Base-by-base conservation (phyloP, 768 basidiomycete genomes). In the Psilocybe cyanescens region DNA sequence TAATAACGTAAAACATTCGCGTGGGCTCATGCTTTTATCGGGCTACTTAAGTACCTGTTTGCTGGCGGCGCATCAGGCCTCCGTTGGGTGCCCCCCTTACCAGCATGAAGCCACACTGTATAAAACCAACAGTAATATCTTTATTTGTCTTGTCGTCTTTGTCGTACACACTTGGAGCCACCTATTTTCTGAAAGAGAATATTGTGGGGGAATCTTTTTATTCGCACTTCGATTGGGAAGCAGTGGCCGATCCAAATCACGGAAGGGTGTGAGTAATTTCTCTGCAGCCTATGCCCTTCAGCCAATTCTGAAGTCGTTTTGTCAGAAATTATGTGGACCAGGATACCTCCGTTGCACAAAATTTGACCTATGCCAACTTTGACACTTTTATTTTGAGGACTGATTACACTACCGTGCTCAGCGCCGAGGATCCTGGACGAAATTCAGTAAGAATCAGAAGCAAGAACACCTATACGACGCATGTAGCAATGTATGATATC, bases 161-260 rank as follows among this genome's bases (percentile, higher is more conserved):
- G 8, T n/a, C 53, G 1, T 8, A 24, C 7, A 55, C 53, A 2
- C 17, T 50, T 24, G 24, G 30, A 17, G 54, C 53, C 1, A 24
- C 30, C 1, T 59, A 63, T 35, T 14, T 49, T 29, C 30, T 63
- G 29, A 51, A 45, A 12, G 81, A 79, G 53, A 79, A 75, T 45
- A 78, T 83, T 65, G 64, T 78, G 12, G 79, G 83, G n/a, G 58
- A 66, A 52, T 74, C 68, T 3, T 87, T 88, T 68, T 79, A 83
- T 60, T 70, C 72, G 12, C 71, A 76, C 45, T 88, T 89, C 71
- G 66, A 70, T 35, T 83, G 81, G 69, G 72, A 84, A 64, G 75
- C 75, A 3, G 81, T 83, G 35, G 58, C 78, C 0, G 88, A 88
- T 66, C 87, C 88, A 1, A 88, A 86, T 2, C 76, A 85, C 49